A percentile compares a stretch with the other conserved stretches of the same genome.
Evolutionary conservation across 768 basidiomycete species (phyloP).

Genomic region (Mycena vulgaris): DNA sequence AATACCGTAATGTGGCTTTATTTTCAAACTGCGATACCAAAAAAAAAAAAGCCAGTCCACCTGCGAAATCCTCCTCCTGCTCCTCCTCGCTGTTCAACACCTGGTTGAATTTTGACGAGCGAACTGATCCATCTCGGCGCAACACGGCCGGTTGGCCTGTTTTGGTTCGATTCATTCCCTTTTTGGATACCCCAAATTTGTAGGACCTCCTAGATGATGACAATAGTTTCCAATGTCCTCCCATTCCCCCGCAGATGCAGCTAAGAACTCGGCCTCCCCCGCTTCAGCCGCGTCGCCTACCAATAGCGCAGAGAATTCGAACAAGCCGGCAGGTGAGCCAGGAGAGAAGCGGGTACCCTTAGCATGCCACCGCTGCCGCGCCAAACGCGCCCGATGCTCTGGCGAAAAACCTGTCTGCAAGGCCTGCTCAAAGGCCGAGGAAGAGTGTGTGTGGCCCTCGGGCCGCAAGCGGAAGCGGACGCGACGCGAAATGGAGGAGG

Average conservation of each 20-base stretch:
- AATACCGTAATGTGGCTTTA: neutral
- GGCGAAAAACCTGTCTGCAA: constrained; percentile 30
- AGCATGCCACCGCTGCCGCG: constrained; percentile 33
- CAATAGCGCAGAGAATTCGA: neutral
- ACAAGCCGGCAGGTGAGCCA: neutral
- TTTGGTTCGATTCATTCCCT: neutral
- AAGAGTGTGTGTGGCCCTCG: constrained; percentile 30
- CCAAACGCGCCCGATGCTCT: constrained; percentile 29
- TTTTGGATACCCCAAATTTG: neutral
- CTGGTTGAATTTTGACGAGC: no score
- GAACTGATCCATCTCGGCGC: no score
- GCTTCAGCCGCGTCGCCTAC: neutral
- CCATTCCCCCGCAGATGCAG: neutral
- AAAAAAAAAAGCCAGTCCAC: no score
- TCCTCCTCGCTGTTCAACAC: no score
- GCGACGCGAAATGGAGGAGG: constrained; percentile 32
- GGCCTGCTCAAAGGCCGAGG: constrained; percentile 27
- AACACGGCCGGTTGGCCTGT: no score
- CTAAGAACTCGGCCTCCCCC: neutral
- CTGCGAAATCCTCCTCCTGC: no score
- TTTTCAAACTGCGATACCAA: no score
- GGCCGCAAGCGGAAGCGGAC: constrained; percentile 31
- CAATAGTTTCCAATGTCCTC: neutral
- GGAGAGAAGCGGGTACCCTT: constrained; percentile 28
- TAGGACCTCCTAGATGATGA: neutral